phyloP scores from a whole-genome alignment of 805 yeast genomes.

The Saccharomycopsis sp. region DNA sequence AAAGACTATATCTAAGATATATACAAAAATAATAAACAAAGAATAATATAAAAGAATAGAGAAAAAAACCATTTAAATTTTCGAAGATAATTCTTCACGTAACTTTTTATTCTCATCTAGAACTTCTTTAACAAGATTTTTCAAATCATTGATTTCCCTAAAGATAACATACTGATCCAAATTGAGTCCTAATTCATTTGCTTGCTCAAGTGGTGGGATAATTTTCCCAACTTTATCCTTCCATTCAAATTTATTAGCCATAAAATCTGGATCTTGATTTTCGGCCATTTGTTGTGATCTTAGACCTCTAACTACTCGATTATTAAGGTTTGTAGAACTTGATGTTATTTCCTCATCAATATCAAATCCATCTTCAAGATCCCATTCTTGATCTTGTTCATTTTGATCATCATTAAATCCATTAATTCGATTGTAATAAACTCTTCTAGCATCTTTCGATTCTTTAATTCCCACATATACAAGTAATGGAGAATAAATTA shows the following conservation, averaged over 20 bases:
- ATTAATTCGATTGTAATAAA: constrained; percentile 25
- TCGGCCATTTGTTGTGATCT: constrained; percentile 54
- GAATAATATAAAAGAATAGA: too few relatives aligned
- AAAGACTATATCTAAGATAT: too few relatives aligned
- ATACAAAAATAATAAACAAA: too few relatives aligned
- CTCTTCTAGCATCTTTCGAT: constrained; percentile 46
- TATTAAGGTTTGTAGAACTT: constrained; percentile 17
- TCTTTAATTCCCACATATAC: constrained; percentile 44
- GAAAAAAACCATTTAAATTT: too few relatives aligned
- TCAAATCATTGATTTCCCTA: constrained; percentile 34
- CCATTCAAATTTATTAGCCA: constrained; percentile 40
- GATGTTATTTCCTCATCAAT: neutral
- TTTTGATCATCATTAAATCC: constrained; percentile 31
- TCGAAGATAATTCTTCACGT: neutral
- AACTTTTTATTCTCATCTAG: constrained; percentile 13
- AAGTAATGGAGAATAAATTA: constrained; percentile 49
- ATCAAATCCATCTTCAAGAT: constrained; percentile 24
- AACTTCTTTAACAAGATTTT: constrained; percentile 19
- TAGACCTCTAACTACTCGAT: constrained; percentile 29
- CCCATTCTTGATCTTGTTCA: constrained; percentile 25
- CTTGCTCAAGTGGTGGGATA: constrained; percentile 51
- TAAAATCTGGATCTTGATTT: constrained; percentile 54
- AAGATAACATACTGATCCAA: constrained; percentile 55
- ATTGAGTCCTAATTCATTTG: constrained; percentile 43
- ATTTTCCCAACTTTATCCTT: constrained; percentile 34